Conservation (phyloP, 148 eudicot species). For the Limonium bicolor region DNA sequence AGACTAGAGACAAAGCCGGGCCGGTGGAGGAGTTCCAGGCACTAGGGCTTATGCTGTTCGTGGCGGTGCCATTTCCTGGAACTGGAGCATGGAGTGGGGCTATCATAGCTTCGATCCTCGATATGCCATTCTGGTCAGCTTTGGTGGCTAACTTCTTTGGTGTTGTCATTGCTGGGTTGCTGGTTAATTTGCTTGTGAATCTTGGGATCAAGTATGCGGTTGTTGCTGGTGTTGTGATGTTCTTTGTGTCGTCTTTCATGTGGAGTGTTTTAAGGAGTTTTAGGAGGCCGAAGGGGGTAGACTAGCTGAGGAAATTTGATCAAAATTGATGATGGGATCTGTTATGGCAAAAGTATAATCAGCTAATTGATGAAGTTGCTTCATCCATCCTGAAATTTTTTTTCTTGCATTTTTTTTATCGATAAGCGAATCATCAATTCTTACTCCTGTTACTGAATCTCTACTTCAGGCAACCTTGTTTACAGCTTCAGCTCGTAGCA, state of each 20-base stretch:
- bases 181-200: slow-evolving; percentile 80
- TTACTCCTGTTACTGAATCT: too few relatives aligned
- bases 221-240: slow-evolving; percentile 42
- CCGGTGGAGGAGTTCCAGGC: slow-evolving; percentile 90
- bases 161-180: slow-evolving; percentile 75
- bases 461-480: too few relatives aligned
- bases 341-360: too few relatives aligned
- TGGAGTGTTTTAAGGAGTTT: slow-evolving; percentile 64
- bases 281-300: too few relatives aligned
- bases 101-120: slow-evolving; percentile 70
- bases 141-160: slow-evolving; percentile 87
- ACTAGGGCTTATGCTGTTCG: slow-evolving; percentile 94
- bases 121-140: slow-evolving; percentile 86
- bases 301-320: too few relatives aligned
- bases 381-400: too few relatives aligned
- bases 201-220: slow-evolving; percentile 82
- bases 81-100: slow-evolving; percentile 99
- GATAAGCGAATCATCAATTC: too few relatives aligned
- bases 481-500: too few relatives aligned
- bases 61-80: slow-evolving; percentile 94
- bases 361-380: too few relatives aligned
- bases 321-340: too few relatives aligned
- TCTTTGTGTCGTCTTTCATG: slow-evolving; percentile 72
- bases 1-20: slow-evolving; percentile 68
- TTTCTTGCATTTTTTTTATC: too few relatives aligned